These are phyloP conservation scores for Hymenoscyphus linearis DNA, from an alignment of 2,329 filamentous ascomycete genomes.

Conservation along the genomic window DNA sequence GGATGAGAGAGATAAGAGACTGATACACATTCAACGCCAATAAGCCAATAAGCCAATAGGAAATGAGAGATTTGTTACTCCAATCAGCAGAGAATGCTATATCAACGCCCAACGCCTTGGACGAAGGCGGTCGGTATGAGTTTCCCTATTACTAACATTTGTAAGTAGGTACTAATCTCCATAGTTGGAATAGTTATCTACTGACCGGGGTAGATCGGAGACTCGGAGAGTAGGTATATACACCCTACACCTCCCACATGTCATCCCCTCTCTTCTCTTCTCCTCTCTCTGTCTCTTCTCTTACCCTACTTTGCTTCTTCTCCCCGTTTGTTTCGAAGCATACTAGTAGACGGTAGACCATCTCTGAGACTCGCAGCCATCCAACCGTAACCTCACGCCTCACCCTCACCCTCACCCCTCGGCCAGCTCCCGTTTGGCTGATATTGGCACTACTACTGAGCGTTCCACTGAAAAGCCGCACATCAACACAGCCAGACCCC, in stretches of 20 bases:
- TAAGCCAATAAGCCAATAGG: background rate
- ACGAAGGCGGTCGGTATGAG: background rate
- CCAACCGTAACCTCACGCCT: background rate
- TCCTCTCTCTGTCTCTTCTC: background rate
- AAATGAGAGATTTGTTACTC: background rate
- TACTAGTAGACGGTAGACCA: no score
- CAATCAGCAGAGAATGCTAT: background rate
- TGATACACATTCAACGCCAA: background rate
- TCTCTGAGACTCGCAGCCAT: background rate
- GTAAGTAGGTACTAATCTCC: background rate
- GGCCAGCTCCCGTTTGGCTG: background rate
- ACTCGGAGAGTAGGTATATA: background rate
- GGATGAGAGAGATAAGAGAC: background rate
- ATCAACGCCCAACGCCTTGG: background rate
- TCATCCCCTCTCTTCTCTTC: background rate
- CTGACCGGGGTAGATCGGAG: background rate
- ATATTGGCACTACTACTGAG: background rate
- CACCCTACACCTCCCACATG: background rate
- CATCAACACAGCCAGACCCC: background rate
- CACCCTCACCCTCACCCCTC: background rate
- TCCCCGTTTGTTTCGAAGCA: background rate
- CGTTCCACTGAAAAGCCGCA: background rate
- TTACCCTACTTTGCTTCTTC: background rate
- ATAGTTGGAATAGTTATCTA: background rate
- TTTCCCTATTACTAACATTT: background rate